Base-by-base conservation (phyloP, 257 asterid species). In the Forsythia viridissima region DNA sequence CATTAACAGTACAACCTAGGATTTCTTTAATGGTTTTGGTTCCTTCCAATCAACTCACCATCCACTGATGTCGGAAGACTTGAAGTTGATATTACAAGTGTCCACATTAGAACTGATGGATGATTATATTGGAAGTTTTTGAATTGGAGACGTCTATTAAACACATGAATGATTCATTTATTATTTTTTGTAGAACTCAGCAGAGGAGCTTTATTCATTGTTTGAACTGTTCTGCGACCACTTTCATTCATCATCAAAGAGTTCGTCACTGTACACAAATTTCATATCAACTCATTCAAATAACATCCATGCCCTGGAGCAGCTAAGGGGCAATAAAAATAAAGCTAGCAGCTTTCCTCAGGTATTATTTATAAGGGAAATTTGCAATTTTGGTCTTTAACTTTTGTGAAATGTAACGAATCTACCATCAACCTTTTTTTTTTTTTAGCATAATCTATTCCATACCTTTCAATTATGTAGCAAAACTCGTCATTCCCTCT, bases 241-340 rank as follows among this genome's bases (percentile, higher is more conserved):
- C 87, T 96, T 96, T 80, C 94, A 93, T 79, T 90, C 92, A 76
- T 90, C 96, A 3, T 91, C 98, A 36, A 90, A 82, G 81, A 85
- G 82, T 84, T 93, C 94, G 77, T 84, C 70, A 9, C 70, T 84
- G 80, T 84, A 87, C 83, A 88, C 89, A 92, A 95, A 92, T 75
- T 93, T 87, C 80, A 86, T 95, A 82, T 86, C 98, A 66, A 84
- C 92, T 74, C 98, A 90, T 87, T 93, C 99, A 67, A 95, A 95
- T 85, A 92, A 91, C 80, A 83, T 95, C 71, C 89, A 91, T 74
- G 96, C 97, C 82, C 90, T 88, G 80, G 97, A 95, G 84, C 96
- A 87, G 85, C 85, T 95, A 85, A 80, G 83, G 82, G 79, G 90
- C 81, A 93, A 84, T 79, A 93, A 85, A 88, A 88, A 74, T 80